Evolutionary conservation across 148 eudicot genomes (phyloP).

Genomic region (Fagopyrum tataricum): DNA sequence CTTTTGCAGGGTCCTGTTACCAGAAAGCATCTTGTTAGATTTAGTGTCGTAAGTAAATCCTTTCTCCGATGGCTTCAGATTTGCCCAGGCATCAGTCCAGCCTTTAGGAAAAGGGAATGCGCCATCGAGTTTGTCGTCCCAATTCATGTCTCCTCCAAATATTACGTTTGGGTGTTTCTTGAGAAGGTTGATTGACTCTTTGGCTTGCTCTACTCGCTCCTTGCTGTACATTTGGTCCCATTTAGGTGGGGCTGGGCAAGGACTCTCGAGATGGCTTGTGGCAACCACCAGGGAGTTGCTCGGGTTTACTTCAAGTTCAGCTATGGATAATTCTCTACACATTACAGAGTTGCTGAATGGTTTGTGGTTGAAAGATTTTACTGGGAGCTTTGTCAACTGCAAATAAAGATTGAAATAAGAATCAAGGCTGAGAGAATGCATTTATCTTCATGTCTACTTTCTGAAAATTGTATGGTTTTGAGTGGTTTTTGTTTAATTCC

Average conservation of each 20-base stretch:
- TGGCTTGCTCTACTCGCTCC: conserved; percentile 80
- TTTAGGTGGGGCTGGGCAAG: conserved; percentile 76
- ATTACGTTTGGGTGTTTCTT: conserved; percentile 43
- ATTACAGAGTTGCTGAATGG: conserved; percentile 57
- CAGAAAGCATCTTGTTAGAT: conserved; percentile 67
- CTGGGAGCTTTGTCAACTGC: conserved; percentile 70
- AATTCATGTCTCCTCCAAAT: conserved; percentile 95
- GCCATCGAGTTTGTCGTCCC: conserved; percentile 86
- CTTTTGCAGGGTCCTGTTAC: conserved; percentile 53
- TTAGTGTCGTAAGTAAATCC: conserved; percentile 92
- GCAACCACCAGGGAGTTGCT: conserved; percentile 49
- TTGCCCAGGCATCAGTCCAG: conserved; percentile 80
- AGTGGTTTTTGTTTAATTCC: too few relatives aligned
- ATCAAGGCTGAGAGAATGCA: neutral
- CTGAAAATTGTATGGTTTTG: too few relatives aligned
- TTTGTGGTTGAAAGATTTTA: conserved; percentile 52
- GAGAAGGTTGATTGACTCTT: conserved; percentile 51
- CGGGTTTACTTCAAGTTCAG: conserved; percentile 37
- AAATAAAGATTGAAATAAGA: conserved; percentile 6
- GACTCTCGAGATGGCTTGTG: conserved; percentile 87
- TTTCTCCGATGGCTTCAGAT: conserved; percentile 48
- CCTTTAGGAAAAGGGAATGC: conserved; percentile 53
- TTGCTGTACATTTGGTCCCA: conserved; percentile 91
- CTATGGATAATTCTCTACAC: conserved; percentile 71
- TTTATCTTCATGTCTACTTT: too few relatives aligned